Evolutionary conservation across 73 alveolate species (phyloP), one percentile per base, ranked within the genome.

Genomic region (Blepharisma japonicum): DNA sequence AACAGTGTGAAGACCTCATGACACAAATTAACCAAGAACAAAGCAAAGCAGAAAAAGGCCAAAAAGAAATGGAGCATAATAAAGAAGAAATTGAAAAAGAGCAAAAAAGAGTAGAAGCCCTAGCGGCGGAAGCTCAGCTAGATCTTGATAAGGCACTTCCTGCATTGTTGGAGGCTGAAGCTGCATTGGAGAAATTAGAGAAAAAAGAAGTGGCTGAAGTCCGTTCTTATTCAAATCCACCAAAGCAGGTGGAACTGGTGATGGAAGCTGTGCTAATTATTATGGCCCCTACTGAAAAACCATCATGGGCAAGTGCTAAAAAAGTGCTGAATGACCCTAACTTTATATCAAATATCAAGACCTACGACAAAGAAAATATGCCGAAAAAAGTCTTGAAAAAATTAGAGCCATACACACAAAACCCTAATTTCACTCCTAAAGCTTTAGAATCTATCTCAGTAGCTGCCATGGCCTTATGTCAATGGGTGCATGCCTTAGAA

Each of bases 401-500:
- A 68, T 88, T 92, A 25, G 98, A 92, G 56, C 82, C 87, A 68
- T 87, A 90, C 72, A 92, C 98, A 18, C 83, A 89, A 56, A 81
- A 82, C 54, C 97, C 95, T 71, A 89, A 90, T 45, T 90, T 92
- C 87, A 68, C 82, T 21, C 96, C 96, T 6, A 86, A 70, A 55
- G 90, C 89, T 51, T 79, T 92, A 46, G 81, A 84, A 55, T 81
- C 74, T 47, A 83, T 87, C 47, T 90, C 96, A 6, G 81, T 53
- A 67, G 98, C 98, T 6, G 96, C 96, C 45, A 96, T 94, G 55
- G 92, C 98, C 53, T 56, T 92, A 51, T 92, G 81, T 68, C 77
- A 87, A 72, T 95, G 99, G 99, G 99, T 95, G 49, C 89, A 93
- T 46, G 95, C 98, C 42, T 78, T 95, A 79, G 97, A 94, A 85